Percentiles rank a stretch among this genome's conserved stretches.
Evolutionary conservation across 2,329 filamentous ascomycete species (phyloP).

Genomic region (Fusarium verticillioides): DNA sequence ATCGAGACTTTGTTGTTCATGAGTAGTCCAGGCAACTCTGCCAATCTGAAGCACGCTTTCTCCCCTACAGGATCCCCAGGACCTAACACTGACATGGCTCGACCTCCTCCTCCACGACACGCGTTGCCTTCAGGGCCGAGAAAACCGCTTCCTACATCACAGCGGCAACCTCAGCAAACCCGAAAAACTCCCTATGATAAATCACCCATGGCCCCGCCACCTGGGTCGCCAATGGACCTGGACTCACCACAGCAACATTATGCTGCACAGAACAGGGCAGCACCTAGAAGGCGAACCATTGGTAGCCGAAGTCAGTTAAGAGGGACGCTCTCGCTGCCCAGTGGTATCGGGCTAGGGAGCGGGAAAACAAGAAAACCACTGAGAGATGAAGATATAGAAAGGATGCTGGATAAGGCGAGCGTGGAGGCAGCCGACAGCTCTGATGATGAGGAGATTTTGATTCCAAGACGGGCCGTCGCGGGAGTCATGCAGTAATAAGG

Average conservation of each 20-base stretch:
- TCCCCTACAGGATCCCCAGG: conserved; percentile 55
- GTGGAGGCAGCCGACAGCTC: conserved; percentile 64
- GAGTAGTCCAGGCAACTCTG: conserved; percentile 80
- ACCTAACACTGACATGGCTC: conserved; percentile 32
- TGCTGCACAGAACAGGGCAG: conserved; percentile 48
- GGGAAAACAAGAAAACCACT: conserved; percentile 53
- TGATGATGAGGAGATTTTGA: conserved; percentile 67
- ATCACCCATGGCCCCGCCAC: conserved; percentile 52
- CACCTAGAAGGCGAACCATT: conserved; percentile 57
- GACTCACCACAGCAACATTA: conserved; percentile 50
- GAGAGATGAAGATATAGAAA: conserved; percentile 67
- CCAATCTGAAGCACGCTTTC: conserved; percentile 68
- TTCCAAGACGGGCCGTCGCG: conserved; percentile 51
- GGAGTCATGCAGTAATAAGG: conserved; percentile 46
- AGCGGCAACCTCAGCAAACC: conserved; percentile 54
- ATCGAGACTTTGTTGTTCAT: conserved; percentile 84
- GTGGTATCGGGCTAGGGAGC: conserved; percentile 57
- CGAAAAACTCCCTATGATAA: conserved; percentile 63
- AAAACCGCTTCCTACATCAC: conserved; percentile 62
- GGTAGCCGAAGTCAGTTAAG: conserved; percentile 52
- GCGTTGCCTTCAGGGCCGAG: conserved; percentile 61
- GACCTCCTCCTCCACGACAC: conserved; percentile 42
- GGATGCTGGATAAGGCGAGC: conserved; percentile 65
- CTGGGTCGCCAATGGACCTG: conserved; percentile 60
- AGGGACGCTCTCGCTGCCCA: conserved; percentile 60